Evolutionary conservation across 371 early-diverging fungal species (phyloP).

Genomic region (Neoconidiobolus thromboides): DNA sequence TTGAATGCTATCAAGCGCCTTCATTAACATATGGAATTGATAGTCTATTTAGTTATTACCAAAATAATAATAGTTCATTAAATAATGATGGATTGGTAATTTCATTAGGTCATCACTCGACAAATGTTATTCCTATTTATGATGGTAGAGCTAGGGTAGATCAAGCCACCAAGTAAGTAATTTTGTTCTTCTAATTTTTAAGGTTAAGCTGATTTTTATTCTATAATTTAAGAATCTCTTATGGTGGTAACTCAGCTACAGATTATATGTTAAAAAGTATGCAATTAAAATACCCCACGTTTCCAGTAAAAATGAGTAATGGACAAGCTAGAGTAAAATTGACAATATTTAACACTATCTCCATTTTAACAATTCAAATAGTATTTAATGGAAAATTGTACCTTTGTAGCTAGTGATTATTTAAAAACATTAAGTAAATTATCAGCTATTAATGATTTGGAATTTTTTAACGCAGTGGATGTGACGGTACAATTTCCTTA

Average conservation of each 20-base stretch:
- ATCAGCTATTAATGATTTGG: constrained; percentile 16
- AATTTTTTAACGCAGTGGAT: constrained; percentile 30
- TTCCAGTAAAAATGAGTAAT: constrained; percentile 60
- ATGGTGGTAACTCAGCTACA: constrained; percentile 48
- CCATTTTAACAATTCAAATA: constrained; percentile 7
- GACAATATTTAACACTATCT: not conserved
- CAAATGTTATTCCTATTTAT: constrained; percentile 59
- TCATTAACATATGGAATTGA: constrained; percentile 72
- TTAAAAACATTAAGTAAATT: constrained; percentile 30
- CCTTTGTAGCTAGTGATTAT: constrained; percentile 58
- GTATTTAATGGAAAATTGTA: constrained; percentile 39
- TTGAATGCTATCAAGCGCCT: constrained; percentile 65
- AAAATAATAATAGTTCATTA: constrained; percentile 23
- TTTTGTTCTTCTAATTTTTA: not conserved
- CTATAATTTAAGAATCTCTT: constrained; percentile 23
- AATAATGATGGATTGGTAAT: constrained; percentile 43
- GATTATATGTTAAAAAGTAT: constrained; percentile 67
- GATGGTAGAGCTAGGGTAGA: constrained; percentile 31
- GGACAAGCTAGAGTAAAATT: constrained; percentile 42
- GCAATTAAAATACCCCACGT: constrained; percentile 77
- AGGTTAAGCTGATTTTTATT: not conserved
- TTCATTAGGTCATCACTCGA: constrained; percentile 44
- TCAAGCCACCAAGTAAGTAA: constrained; percentile 35
- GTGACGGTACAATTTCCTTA: constrained; percentile 56
- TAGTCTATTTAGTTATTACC: constrained; percentile 60